Base-by-base conservation (phyloP, 192 early-diverging fungal species). In the Entrophospora sp. region DNA sequence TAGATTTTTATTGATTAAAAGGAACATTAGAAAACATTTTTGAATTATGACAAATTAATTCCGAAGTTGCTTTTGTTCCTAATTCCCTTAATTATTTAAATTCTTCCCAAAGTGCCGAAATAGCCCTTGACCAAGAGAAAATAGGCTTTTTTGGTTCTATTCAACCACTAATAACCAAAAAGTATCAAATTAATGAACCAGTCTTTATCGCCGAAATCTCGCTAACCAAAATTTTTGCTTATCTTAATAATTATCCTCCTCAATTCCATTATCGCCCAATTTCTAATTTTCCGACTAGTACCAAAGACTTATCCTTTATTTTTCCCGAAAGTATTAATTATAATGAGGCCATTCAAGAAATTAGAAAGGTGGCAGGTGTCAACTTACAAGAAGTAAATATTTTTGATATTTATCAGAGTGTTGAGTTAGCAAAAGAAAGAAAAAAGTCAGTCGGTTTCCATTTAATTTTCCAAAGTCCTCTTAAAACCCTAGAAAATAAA, bases 1-100 rank as follows among this genome's bases (percentile, higher is more conserved):
- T 35, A 31, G 55, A 57, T 57, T 57, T 57, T 57, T 57, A 57
- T 35, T 32, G 55, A 57, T 4, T 57, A 57, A 57, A 57, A 35
- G 55, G 55, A 34, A 14, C 13, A 1, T 36, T 57, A 31, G 55
- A 57, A 57, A 57, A 57, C 32, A 31, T 57, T 57, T 57, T 57
- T 34, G 8, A 35, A 35, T 20, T 57, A 30, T 57, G 55, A 31
- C 31, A 36, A 57, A 57, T 57, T 35, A 20, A 13, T 30, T 2
- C 30, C 3, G 30, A 57, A 22, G 13, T 57, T 57, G 9, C 30
- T 34, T 57, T 57, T 57, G 2, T n/a, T 57, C 55, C 55, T 18
- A 4, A 3, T 14, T 31, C 55, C 28, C 10, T 36, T 34, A 31
- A 57, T 35, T 57, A 35, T 20, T 31, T 35, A 5, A 5, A 35